These are phyloP conservation scores for Phytopythium litorale DNA, from an alignment of 352 stramenopile species.

Conservation along the genomic window DNA sequence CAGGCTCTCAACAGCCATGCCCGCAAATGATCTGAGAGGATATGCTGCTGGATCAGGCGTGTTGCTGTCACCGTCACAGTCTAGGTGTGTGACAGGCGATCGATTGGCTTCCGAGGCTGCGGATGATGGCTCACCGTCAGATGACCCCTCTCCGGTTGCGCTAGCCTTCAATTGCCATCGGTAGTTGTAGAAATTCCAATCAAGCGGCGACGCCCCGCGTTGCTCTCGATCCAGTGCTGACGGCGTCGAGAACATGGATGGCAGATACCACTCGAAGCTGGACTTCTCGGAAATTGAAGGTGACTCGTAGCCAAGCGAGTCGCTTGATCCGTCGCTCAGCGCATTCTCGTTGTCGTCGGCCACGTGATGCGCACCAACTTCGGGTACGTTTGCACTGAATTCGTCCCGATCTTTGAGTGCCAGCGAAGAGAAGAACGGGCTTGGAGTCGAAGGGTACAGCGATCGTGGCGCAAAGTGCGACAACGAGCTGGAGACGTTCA, in stretches of 20 bases:
- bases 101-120: constrained; percentile 3
- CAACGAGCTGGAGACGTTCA: constrained; percentile 5
- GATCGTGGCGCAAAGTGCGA: constrained; percentile 1
- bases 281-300: constrained; percentile 25
- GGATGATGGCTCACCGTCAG: constrained; percentile 13
- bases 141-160: constrained; percentile 8
- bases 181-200: constrained; percentile 78
- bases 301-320: constrained; percentile 10
- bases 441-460: constrained; percentile 14
- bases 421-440: constrained; percentile 34
- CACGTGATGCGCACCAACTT: constrained; percentile 15
- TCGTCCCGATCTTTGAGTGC: not conserved
- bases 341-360: constrained; percentile 16
- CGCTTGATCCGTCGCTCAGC: constrained; percentile 1
- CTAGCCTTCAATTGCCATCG: constrained; percentile 1
- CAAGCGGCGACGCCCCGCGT: constrained; percentile 48
- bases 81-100: constrained; percentile 6
- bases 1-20: constrained; percentile 34
- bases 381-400: not conserved
- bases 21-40: constrained; percentile 54
- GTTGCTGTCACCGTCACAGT: not conserved
- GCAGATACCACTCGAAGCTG: constrained; percentile 75
- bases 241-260: constrained; percentile 70
- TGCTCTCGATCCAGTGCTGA: constrained; percentile 46
- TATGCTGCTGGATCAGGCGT: constrained; percentile 13